phyloP scores from a whole-genome alignment of 257 asterid genomes.

The Eustoma russellianum region DNA sequence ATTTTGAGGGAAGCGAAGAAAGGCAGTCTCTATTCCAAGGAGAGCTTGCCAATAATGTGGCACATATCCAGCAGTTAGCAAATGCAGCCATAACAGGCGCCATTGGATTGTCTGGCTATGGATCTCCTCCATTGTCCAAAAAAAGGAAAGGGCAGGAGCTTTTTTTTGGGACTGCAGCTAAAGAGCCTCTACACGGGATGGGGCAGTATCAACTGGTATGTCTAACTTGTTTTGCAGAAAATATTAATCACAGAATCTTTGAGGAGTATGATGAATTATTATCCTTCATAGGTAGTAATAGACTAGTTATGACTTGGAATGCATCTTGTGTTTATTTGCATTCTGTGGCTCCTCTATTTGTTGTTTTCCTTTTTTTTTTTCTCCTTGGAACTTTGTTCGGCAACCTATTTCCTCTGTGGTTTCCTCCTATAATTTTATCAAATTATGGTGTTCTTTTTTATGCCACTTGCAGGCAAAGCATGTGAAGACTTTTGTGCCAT shows the following conservation, averaged over 20 bases:
- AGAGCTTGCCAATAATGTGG: conserved; percentile 59
- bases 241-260: too few species aligned
- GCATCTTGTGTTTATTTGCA: too few species aligned
- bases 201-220: conserved; percentile 66
- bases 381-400: too few species aligned
- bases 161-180: conserved; percentile 45
- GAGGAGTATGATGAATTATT: neutral
- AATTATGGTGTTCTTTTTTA: conserved; percentile 1
- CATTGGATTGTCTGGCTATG: conserved; percentile 83
- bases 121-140: conserved; percentile 66
- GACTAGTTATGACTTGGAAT: too few species aligned
- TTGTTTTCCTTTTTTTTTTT: too few species aligned
- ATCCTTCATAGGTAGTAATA: neutral
- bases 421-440: neutral
- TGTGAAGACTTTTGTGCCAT: conserved; percentile 39
- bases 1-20: conserved; percentile 89
- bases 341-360: too few species aligned
- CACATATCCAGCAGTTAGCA: conserved; percentile 80
- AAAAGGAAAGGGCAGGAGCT: conserved; percentile 72
- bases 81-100: conserved; percentile 97
- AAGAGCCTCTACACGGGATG: conserved; percentile 41
- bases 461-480: conserved; percentile 48
- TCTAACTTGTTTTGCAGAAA: too few species aligned
- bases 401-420: neutral
- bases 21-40: conserved; percentile 84